Evolutionary conservation across 2,329 filamentous ascomycete species (phyloP).

Genomic region (Ophiobolus disseminans): DNA sequence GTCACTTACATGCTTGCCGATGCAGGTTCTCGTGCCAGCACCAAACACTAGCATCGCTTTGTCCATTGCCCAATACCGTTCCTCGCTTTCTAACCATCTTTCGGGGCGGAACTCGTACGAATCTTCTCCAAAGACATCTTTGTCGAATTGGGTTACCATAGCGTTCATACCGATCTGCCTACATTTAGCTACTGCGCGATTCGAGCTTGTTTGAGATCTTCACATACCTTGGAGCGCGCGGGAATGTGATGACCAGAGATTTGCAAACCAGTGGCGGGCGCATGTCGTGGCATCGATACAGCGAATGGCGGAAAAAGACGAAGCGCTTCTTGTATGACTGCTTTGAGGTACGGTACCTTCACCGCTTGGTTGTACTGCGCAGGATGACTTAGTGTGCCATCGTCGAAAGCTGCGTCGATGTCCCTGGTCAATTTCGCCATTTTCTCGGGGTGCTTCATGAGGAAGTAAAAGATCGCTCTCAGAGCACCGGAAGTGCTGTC

Average conservation of each 20-base stretch:
- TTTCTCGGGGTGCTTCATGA: constrained; percentile 42
- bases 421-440: constrained; percentile 20
- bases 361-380: constrained; percentile 58
- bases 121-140: constrained; percentile 49
- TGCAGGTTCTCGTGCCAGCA: constrained; percentile 41
- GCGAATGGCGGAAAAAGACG: constrained; percentile 76
- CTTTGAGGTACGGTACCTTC: constrained; percentile 75
- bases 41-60: constrained; percentile 48
- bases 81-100: constrained; percentile 51
- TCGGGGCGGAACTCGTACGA: constrained; percentile 53
- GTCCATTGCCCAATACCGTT: constrained; percentile 25
- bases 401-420: constrained; percentile 23
- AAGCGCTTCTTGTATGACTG: constrained; percentile 78
- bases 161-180: constrained; percentile 56
- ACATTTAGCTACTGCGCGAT: too few relatives aligned
- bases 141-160: constrained; percentile 53
- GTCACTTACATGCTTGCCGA: constrained; percentile 60
- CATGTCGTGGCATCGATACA: constrained; percentile 73
- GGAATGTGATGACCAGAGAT: constrained; percentile 68
- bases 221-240: constrained; percentile 65
- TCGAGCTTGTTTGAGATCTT: too few relatives aligned
- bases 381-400: constrained; percentile 16
- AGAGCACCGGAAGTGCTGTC: constrained; percentile 48
- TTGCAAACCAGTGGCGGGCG: constrained; percentile 67
- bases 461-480: constrained; percentile 48